phyloP scores from a whole-genome alignment of 179 eudicot genomes.

The Beta macrorhiza region DNA sequence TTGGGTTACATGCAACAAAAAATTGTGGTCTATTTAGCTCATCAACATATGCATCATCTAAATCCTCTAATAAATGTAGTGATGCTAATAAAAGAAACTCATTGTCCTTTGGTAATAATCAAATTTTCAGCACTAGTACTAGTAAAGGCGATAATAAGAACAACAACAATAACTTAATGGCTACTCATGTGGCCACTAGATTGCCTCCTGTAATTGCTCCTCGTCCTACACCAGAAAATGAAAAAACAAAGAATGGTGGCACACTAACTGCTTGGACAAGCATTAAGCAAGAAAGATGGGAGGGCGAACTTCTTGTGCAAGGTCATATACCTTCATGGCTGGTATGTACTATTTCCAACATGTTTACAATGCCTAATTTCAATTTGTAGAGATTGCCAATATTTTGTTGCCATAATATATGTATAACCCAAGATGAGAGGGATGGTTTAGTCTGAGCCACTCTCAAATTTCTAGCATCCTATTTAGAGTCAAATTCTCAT shows the following conservation, averaged over 20 bases:
- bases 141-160: slow-evolving; percentile 1
- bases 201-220: slow-evolving; percentile 33
- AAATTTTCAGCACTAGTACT: slow-evolving; percentile 3
- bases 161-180: slow-evolving; percentile 3
- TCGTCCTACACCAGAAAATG: slow-evolving; percentile 29
- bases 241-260: slow-evolving; percentile 22
- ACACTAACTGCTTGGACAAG: slow-evolving; percentile 84
- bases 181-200: slow-evolving; percentile 42
- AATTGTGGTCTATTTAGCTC: slow-evolving; percentile 10
- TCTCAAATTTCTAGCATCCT: too few relatives aligned
- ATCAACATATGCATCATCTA: slow-evolving; percentile 8
- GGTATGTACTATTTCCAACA: slow-evolving; percentile 37
- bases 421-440: too few relatives aligned
- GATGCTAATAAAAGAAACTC: background rate
- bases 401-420: too few relatives aligned
- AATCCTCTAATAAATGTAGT: slow-evolving; percentile 4
- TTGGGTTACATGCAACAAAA: slow-evolving; percentile 36
- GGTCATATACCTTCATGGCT: slow-evolving; percentile 88
- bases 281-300: slow-evolving; percentile 80
- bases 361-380: too few relatives aligned
- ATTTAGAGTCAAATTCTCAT: too few relatives aligned
- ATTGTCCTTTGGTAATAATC: slow-evolving; percentile 12
- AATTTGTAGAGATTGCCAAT: too few relatives aligned
- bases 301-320: slow-evolving; percentile 76
- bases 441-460: too few relatives aligned